These are phyloP conservation scores for Aspergillus baeticus DNA, from an alignment of 495 filamentous ascomycete genomes.

Conservation along the genomic window DNA sequence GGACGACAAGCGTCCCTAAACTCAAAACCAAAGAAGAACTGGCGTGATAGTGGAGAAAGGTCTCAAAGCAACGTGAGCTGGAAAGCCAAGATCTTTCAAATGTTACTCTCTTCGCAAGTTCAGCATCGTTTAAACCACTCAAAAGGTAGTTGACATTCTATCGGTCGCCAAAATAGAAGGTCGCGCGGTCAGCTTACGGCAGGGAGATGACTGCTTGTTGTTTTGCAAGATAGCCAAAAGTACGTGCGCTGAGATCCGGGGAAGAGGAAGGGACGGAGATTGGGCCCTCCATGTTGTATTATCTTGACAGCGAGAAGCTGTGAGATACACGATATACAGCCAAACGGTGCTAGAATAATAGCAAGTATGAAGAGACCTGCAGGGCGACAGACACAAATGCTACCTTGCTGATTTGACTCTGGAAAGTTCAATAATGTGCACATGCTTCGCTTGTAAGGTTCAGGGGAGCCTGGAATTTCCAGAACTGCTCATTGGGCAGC, in stretches of 20 bases:
- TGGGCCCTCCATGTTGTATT: no score
- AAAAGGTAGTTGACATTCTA: no score
- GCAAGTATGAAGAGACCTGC: neutral
- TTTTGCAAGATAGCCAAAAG: neutral
- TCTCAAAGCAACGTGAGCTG: neutral
- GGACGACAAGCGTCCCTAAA: constrained; percentile 5
- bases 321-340: no score
- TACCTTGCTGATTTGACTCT: neutral
- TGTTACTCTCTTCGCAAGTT: no score
- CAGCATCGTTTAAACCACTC: no score
- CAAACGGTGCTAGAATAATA: no score
- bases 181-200: no score
- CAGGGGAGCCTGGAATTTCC: neutral
- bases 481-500: neutral
- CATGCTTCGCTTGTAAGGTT: neutral
- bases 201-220: no score
- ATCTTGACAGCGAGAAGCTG: no score
- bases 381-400: neutral
- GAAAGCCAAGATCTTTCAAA: neutral
- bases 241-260: neutral
- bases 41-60: constrained; percentile 2
- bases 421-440: neutral
- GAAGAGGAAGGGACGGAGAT: neutral
- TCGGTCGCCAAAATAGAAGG: no score
- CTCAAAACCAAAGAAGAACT: constrained; percentile 19